A percentile compares a stretch with the other conserved stretches of the same genome.
Evolutionary conservation across 2,329 filamentous ascomycete species (phyloP).

Genomic region (Colletotrichum melonis): DNA sequence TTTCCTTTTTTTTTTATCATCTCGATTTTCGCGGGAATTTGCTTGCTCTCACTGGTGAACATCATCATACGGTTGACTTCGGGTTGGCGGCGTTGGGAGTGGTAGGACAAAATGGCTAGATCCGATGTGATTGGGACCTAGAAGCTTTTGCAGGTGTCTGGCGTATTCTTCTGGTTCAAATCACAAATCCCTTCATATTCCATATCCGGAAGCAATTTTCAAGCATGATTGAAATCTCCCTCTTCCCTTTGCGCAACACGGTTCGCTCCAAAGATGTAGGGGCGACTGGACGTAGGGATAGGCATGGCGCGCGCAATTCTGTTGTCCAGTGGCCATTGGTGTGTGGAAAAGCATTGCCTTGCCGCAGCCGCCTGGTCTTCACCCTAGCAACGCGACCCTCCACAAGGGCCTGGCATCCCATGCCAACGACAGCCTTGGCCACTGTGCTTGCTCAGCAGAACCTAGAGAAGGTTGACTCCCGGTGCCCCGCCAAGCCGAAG

Average conservation of each 20-base stretch:
- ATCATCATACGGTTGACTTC: slow-evolving; percentile 14
- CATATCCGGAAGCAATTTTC: slow-evolving; percentile 15
- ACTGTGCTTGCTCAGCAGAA: neutral
- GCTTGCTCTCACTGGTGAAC: neutral
- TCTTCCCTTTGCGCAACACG: neutral
- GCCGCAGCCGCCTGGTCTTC: neutral
- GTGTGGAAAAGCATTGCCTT: neutral
- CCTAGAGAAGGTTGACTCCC: neutral
- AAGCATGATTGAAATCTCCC: neutral
- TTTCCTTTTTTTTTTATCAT: neutral
- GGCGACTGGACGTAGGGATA: slow-evolving; percentile 1
- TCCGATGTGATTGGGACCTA: slow-evolving; percentile 2
- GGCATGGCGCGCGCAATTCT: neutral
- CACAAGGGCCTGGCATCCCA: neutral
- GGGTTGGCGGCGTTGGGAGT: slow-evolving; percentile 19
- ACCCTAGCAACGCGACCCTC: neutral
- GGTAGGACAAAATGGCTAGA: neutral
- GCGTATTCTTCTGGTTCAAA: neutral
- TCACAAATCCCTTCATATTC: neutral
- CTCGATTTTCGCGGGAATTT: slow-evolving; percentile 2
- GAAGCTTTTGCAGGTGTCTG: slow-evolving; percentile 17
- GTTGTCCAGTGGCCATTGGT: neutral
- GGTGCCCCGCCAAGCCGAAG: neutral
- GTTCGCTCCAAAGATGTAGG: neutral
- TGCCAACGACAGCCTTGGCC: neutral